Evolutionary conservation across 352 stramenopile genomes (phyloP), one percentile per base, ranked within the genome.

Genomic region (Pythium dissimile): DNA sequence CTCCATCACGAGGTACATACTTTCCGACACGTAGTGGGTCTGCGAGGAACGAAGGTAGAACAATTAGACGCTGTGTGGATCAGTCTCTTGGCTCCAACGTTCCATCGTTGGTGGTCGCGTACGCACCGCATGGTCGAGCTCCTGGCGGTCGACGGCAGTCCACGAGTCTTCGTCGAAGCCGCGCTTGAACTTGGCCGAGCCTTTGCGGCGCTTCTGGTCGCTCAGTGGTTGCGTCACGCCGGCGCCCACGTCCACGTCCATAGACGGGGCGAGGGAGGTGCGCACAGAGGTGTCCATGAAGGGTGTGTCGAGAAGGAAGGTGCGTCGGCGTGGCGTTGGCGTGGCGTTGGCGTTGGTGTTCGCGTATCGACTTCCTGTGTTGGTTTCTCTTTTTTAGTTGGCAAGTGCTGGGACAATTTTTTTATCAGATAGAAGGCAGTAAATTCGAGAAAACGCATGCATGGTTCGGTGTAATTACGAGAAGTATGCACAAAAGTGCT

Each of bases 1-100:
- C 60, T 88, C 74, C 75, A 88, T 87, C 47, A 88, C 74, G 34
- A 89, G 41, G 55, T 89, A 89, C 83, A 90, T 89, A 70, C 77
- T 88, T 32, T 89, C 82, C 8, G 80, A 92, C 41, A 86, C 75
- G 35, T 80, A 88, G 37, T 78, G 80, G 20, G 77, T 92, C 81
- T 92, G 54, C 20, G 2, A 13, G 12, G n/a, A n/a, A n/a, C n/a
- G n/a, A n/a, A n/a, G n/a, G n/a, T n/a, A n/a, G n/a, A n/a, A n/a
- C n/a, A n/a, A n/a, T n/a, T n/a, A n/a, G n/a, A n/a, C n/a, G n/a
- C n/a, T n/a, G n/a, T n/a, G n/a, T n/a, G n/a, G n/a, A n/a, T n/a
- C n/a, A n/a, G n/a, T n/a, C n/a, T n/a, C n/a, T n/a, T n/a, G n/a
- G n/a, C n/a, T 20, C 18, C 31, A 11, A 50, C 76, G 32, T 69